Evolutionary conservation across 2,329 filamentous ascomycete genomes (phyloP).

Genomic region (Amauroascus verrucosus): DNA sequence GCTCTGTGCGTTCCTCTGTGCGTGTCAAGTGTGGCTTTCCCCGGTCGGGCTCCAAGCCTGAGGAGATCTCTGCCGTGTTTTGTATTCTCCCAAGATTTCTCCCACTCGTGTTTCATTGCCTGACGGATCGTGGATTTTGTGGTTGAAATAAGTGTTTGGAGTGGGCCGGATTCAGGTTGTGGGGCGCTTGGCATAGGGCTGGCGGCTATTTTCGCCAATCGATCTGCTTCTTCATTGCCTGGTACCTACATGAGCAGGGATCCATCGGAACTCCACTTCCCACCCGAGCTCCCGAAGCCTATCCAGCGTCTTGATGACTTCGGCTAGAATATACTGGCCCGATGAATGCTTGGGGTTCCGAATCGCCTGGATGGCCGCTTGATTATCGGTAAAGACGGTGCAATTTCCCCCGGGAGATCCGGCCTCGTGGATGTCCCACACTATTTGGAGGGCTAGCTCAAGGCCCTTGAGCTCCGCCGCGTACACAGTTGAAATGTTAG

Average conservation of each 20-base stretch:
- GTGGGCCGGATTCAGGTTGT: background rate
- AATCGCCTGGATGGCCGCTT: conserved; percentile 4
- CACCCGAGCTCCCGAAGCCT: background rate
- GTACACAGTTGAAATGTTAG: conserved; percentile 23
- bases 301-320: conserved; percentile 4
- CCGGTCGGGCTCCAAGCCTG: background rate
- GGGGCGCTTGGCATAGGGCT: background rate
- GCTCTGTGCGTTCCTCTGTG: conserved; percentile 7
- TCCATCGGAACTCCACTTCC: conserved; percentile 14
- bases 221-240: conserved; percentile 16
- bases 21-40: conserved; percentile 7
- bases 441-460: conserved; percentile 21
- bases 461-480: conserved; percentile 24
- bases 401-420: background rate
- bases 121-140: conserved; percentile 5
- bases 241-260: conserved; percentile 14
- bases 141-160: conserved; percentile 3
- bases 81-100: conserved; percentile 4
- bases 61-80: conserved; percentile 4
- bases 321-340: conserved; percentile 9
- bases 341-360: conserved; percentile 4
- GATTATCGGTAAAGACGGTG: conserved; percentile 8
- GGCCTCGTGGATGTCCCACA: background rate
- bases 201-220: conserved; percentile 12
- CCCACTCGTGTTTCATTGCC: conserved; percentile 8